Percentiles rank a stretch among this genome's conserved stretches.
Evolutionary conservation across 2,329 filamentous ascomycete genomes (phyloP).

Genomic region (Xylaria sp.): DNA sequence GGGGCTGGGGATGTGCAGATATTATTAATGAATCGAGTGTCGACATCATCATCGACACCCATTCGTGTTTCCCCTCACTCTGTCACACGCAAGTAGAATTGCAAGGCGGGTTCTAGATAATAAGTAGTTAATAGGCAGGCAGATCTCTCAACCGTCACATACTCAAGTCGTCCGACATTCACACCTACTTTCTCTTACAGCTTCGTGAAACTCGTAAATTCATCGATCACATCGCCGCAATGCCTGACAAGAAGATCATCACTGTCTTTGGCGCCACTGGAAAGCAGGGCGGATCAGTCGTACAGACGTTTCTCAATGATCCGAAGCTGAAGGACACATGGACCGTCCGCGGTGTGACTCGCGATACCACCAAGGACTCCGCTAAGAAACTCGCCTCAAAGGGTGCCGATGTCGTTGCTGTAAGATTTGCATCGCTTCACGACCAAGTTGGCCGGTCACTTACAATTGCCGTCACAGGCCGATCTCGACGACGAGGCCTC

Average conservation of each 20-base stretch:
- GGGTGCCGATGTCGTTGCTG: conserved; percentile 43
- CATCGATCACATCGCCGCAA: conserved; percentile 9
- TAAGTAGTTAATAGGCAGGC: no score
- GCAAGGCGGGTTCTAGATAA: no score
- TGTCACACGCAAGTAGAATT: neutral
- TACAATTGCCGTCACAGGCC: conserved; percentile 32
- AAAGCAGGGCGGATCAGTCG: conserved; percentile 54
- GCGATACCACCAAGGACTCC: conserved; percentile 39
- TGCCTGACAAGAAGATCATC: conserved; percentile 40
- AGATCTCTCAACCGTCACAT: no score
- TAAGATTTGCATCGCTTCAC: conserved; percentile 23
- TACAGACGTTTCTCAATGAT: conserved; percentile 36
- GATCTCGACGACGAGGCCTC: conserved; percentile 45
- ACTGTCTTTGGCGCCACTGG: conserved; percentile 56
- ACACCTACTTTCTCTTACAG: no score
- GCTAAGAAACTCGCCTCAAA: conserved; percentile 32
- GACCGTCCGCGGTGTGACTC: conserved; percentile 51
- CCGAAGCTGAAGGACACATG: conserved; percentile 43
- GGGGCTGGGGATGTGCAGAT: neutral
- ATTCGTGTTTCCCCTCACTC: neutral
- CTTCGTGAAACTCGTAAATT: neutral
- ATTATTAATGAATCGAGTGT: neutral
- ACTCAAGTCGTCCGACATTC: no score
- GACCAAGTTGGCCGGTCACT: neutral
- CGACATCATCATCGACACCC: neutral